Conservation (phyloP, 306 rosid species). For the Medicago lupulina region DNA sequence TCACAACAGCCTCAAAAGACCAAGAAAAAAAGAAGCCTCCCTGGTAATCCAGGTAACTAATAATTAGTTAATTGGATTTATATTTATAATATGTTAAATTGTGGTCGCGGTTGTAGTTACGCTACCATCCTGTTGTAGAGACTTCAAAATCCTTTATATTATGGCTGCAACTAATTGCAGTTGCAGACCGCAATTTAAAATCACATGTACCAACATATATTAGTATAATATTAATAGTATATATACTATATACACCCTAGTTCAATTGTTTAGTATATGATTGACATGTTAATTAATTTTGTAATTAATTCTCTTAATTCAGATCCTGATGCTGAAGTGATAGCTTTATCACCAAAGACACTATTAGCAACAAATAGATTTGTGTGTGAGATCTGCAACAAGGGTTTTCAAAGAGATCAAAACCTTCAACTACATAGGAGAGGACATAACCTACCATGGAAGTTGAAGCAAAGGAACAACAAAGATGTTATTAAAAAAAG, state of each 20-base stretch:
- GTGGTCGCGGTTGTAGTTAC: not conserved
- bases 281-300: slow-evolving; percentile 2
- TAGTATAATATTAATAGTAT: not conserved
- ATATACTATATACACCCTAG: not conserved
- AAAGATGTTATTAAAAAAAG: slow-evolving; percentile 80
- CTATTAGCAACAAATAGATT: slow-evolving; percentile 85
- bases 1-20: slow-evolving; percentile 56
- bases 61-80: no score
- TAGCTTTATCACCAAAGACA: slow-evolving; percentile 83
- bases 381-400: slow-evolving; percentile 93
- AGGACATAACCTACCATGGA: slow-evolving; percentile 95
- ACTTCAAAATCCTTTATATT: not conserved
- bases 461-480: slow-evolving; percentile 85
- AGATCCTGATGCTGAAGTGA: slow-evolving; percentile 97
- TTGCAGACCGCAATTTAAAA: not conserved
- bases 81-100: not conserved
- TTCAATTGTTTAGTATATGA: no score
- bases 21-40: slow-evolving; percentile 87
- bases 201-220: not conserved
- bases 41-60: slow-evolving; percentile 82
- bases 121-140: not conserved
- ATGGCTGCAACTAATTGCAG: not conserved
- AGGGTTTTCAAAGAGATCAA: slow-evolving; percentile 92
- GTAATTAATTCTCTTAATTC: slow-evolving; percentile 12
- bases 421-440: slow-evolving; percentile 93